phyloP scores from a whole-genome alignment of 2,329 filamentous ascomycete genomes.

The Teratosphaeria viscida region DNA sequence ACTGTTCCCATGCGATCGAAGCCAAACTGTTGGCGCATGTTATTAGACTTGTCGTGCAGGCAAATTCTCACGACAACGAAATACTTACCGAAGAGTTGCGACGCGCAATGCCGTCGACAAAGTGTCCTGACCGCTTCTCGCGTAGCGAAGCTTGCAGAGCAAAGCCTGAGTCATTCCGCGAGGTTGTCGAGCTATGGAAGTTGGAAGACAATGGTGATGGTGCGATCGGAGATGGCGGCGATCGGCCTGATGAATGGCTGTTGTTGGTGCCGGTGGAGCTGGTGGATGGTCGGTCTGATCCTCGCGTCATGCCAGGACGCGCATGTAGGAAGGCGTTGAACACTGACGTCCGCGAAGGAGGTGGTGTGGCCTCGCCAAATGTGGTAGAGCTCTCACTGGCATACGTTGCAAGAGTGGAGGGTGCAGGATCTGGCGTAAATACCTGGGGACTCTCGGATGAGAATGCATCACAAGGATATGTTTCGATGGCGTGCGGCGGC shows the following conservation, averaged over 20 bases:
- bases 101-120: constrained; percentile 43
- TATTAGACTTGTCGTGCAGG: constrained; percentile 22
- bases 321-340: constrained; percentile 88
- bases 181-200: constrained; percentile 73
- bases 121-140: constrained; percentile 91
- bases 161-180: constrained; percentile 84
- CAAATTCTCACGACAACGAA: constrained; percentile 19
- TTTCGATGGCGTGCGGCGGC: constrained; percentile 84
- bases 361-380: constrained; percentile 56
- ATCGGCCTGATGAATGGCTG: constrained; percentile 29
- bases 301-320: constrained; percentile 47
- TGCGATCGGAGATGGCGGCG: constrained; percentile 54
- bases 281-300: constrained; percentile 66
- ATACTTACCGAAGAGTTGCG: constrained; percentile 66
- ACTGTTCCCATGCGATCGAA: constrained; percentile 59
- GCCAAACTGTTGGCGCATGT: constrained; percentile 47
- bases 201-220: constrained; percentile 71
- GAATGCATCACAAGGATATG: constrained; percentile 83
- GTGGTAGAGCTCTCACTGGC: constrained; percentile 81
- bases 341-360: constrained; percentile 53
- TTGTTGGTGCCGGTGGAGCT: constrained; percentile 43
- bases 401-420: constrained; percentile 70
- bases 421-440: constrained; percentile 60
- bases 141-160: constrained; percentile 74
- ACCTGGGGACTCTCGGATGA: constrained; percentile 74